Evolutionary conservation across 2,329 filamentous ascomycete species (phyloP).

Genomic region (Macroventuria anomochaeta): DNA sequence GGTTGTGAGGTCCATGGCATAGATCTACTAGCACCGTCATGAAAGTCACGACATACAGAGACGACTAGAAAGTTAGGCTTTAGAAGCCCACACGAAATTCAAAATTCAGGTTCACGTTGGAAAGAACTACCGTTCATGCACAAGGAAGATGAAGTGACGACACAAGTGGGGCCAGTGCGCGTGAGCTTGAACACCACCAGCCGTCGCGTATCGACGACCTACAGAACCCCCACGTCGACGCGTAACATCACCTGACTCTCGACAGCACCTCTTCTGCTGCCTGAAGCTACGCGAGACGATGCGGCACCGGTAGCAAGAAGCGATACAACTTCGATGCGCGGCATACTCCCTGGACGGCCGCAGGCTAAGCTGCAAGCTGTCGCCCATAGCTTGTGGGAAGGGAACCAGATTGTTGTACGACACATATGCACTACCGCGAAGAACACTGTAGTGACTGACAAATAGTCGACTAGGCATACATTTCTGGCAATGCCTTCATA

Average conservation of each 20-base stretch:
- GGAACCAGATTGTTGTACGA: conserved; percentile 73
- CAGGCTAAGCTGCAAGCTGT: conserved; percentile 79
- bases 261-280: neutral
- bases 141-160: conserved; percentile 11
- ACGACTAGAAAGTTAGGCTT: neutral
- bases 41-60: neutral
- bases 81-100: no score
- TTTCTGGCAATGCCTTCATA: conserved; percentile 85
- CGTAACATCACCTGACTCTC: conserved; percentile 6
- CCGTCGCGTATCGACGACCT: conserved; percentile 7
- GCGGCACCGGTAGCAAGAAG: conserved; percentile 31
- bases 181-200: conserved; percentile 32
- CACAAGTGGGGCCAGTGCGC: conserved; percentile 44
- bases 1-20: conserved; percentile 43
- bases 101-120: neutral
- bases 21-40: neutral
- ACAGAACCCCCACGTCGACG: conserved; percentile 6
- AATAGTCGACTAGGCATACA: conserved; percentile 69
- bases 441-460: conserved; percentile 20
- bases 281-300: conserved; percentile 22
- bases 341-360: conserved; percentile 80
- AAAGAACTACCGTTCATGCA: neutral
- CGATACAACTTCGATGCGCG: conserved; percentile 64
- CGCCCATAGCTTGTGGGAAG: conserved; percentile 75
- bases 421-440: conserved; percentile 2